Percentiles rank a stretch among this genome's conserved stretches.
phyloP scores from a whole-genome alignment of 2,329 filamentous ascomycete species.

The Rhinocladiella similis region DNA sequence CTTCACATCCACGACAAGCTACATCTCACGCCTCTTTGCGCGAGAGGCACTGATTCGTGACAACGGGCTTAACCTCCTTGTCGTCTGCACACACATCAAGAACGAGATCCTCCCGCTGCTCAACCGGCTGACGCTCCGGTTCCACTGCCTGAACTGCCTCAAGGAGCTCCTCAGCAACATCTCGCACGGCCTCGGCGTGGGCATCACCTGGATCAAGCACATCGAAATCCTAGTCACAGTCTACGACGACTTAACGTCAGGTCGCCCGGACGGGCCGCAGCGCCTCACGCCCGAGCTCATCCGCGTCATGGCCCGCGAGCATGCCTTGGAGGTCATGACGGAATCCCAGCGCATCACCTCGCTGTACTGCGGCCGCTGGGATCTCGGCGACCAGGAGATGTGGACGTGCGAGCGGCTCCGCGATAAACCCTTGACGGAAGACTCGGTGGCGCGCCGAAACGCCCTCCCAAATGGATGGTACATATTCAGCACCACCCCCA shows the following conservation, averaged over 20 bases:
- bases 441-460: neutral
- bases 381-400: slow-evolving; percentile 10
- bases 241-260: too few relatives aligned
- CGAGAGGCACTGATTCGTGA: slow-evolving; percentile 13
- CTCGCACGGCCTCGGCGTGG: slow-evolving; percentile 21
- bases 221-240: slow-evolving; percentile 8
- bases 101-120: slow-evolving; percentile 14
- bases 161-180: slow-evolving; percentile 15
- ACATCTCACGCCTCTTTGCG: slow-evolving; percentile 10
- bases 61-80: slow-evolving; percentile 19
- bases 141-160: slow-evolving; percentile 20
- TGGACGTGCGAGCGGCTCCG: slow-evolving; percentile 8
- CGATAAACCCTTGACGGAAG: neutral
- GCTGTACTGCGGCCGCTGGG: slow-evolving; percentile 15
- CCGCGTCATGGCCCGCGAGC: slow-evolving; percentile 3
- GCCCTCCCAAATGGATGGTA: too few relatives aligned
- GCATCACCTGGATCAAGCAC: slow-evolving; percentile 18
- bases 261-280: too few relatives aligned
- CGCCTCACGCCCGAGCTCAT: slow-evolving; percentile 1
- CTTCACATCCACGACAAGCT: neutral
- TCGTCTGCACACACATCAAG: slow-evolving; percentile 5
- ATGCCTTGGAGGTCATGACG: slow-evolving; percentile 1
- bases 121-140: slow-evolving; percentile 4
- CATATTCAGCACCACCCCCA: too few relatives aligned
- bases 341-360: slow-evolving; percentile 3